These are phyloP conservation scores for Fusarium miscanthi DNA, from an alignment of 2,329 filamentous ascomycete species.

Conservation along the genomic window DNA sequence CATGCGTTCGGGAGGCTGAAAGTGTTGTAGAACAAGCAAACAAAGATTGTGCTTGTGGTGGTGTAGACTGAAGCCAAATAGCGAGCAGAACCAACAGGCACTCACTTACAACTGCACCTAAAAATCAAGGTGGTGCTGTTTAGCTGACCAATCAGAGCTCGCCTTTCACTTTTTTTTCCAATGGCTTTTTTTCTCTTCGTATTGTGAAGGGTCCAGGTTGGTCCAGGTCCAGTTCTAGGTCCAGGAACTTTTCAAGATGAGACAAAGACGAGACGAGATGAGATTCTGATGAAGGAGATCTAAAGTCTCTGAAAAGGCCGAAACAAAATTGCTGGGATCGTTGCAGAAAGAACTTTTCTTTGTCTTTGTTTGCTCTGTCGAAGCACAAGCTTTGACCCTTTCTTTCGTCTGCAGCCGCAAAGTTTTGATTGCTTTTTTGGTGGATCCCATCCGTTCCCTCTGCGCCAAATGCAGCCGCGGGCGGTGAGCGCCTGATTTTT, in stretches of 20 bases:
- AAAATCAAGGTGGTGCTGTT: background rate
- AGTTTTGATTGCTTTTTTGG: conserved; percentile 41
- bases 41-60: background rate
- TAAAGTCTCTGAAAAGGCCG: background rate
- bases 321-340: conserved; percentile 1
- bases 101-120: conserved; percentile 16
- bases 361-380: conserved; percentile 25
- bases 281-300: background rate
- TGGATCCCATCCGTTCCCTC: conserved; percentile 11
- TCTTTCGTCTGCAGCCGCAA: conserved; percentile 1
- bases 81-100: conserved; percentile 9
- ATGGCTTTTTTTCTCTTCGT: conserved; percentile 11
- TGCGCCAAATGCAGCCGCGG: conserved; percentile 42
- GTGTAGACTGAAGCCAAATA: conserved; percentile 8
- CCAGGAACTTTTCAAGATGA: background rate
- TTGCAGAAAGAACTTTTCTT: conserved; percentile 18
- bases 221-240: background rate
- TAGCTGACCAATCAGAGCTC: conserved; percentile 22
- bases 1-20: conserved; percentile 12
- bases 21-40: conserved; percentile 29
- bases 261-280: conserved; percentile 1
- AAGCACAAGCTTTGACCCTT: conserved; percentile 21
- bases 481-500: conserved; percentile 40
- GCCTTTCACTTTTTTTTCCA: background rate
- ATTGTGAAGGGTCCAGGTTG: conserved; percentile 14